A percentile compares a stretch with the other conserved stretches of the same genome.
Conservation (phyloP, 2,329 filamentous ascomycete species). For the Endoconidiophora laricicola region DNA sequence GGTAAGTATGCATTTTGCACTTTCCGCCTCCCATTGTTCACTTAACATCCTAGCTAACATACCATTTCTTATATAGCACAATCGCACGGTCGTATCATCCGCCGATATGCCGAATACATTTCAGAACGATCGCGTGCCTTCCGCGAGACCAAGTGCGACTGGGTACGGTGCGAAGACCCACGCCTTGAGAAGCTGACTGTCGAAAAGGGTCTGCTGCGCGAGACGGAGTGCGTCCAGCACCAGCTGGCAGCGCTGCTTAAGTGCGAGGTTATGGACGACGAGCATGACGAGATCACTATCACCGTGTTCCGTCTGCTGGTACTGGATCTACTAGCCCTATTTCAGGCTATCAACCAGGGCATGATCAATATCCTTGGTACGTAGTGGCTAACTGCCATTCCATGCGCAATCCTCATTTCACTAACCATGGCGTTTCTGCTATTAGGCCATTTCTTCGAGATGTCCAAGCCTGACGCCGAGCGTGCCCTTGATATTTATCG, state of each 20-base stretch:
- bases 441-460: conserved; percentile 89
- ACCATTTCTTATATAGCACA: conserved; percentile 43
- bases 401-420: no score
- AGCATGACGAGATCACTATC: conserved; percentile 92
- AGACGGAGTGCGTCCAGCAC: conserved; percentile 79
- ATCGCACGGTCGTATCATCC: conserved; percentile 86
- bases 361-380: conserved; percentile 90
- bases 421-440: neutral
- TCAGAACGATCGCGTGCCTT: conserved; percentile 67
- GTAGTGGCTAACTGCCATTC: conserved; percentile 17
- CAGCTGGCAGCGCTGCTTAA: conserved; percentile 74
- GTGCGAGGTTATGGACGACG: conserved; percentile 74
- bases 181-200: conserved; percentile 73
- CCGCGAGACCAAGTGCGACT: conserved; percentile 73
- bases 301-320: conserved; percentile 86
- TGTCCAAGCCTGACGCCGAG: conserved; percentile 88
- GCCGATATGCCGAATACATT: conserved; percentile 79
- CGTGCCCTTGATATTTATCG: conserved; percentile 84
- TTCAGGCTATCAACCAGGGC: conserved; percentile 90
- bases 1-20: conserved; percentile 38
- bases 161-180: conserved; percentile 67
- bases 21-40: neutral
- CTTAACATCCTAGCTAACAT: no score
- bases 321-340: conserved; percentile 73
- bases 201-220: conserved; percentile 79